Evolutionary conservation across 768 basidiomycete genomes (phyloP).

Genomic region (Lanmaoa pseudosensibilis): DNA sequence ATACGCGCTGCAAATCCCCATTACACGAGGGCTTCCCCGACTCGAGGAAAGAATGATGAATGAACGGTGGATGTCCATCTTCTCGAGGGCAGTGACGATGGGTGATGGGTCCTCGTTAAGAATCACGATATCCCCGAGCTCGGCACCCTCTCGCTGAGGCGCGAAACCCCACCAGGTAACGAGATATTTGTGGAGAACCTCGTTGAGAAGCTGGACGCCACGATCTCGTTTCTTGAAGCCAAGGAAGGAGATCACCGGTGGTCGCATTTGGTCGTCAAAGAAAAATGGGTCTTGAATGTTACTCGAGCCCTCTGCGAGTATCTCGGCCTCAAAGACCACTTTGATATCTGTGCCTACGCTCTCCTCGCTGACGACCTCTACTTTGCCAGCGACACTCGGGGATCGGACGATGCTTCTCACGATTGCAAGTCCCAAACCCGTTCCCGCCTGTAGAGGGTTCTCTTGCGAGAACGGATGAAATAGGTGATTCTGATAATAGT

Average conservation of each 20-base stretch:
- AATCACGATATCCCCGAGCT: conserved; percentile 70
- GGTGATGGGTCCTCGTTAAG: conserved; percentile 73
- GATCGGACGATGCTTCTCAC: conserved; percentile 91
- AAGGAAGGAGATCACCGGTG: conserved; percentile 62
- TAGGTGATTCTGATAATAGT: conserved; percentile 67
- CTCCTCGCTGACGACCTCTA: conserved; percentile 93
- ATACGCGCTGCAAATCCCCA: conserved; percentile 65
- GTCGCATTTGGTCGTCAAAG: conserved; percentile 38
- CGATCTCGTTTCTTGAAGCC: conserved; percentile 67
- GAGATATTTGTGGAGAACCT: conserved; percentile 65
- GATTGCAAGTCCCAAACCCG: conserved; percentile 91
- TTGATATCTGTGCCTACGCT: conserved; percentile 90
- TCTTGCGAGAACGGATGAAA: conserved; percentile 98
- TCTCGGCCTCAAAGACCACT: conserved; percentile 76
- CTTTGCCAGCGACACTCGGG: conserved; percentile 83
- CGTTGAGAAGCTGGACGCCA: conserved; percentile 66
- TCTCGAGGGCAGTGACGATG: conserved; percentile 56
- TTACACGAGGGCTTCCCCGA: conserved; percentile 62
- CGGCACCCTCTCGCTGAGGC: conserved; percentile 39
- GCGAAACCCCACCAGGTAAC: conserved; percentile 77
- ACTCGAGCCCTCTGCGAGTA: conserved; percentile 40
- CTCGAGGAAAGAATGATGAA: conserved; percentile 75
- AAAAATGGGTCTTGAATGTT: conserved; percentile 49
- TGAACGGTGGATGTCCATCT: conserved; percentile 57
- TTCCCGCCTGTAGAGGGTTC: conserved; percentile 90